phyloP scores from a whole-genome alignment of 1,284 basidiomycete species.

The Puccinia hordei region DNA sequence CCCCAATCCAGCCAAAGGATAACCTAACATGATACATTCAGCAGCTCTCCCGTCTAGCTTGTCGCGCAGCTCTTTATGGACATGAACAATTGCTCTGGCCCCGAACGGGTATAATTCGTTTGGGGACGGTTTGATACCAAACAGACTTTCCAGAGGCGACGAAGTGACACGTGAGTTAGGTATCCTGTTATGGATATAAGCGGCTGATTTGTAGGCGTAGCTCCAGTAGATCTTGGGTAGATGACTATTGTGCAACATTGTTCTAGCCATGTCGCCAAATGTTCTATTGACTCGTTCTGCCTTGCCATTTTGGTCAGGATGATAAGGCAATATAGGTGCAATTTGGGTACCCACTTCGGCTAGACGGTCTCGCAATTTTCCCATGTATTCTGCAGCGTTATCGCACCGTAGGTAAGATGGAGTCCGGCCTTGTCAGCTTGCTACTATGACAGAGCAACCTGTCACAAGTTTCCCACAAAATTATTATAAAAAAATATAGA shows the following conservation, averaged over 20 bases:
- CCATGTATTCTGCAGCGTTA: not conserved
- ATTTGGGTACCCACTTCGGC: not conserved
- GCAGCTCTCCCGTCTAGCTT: no score
- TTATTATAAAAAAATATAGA: no score
- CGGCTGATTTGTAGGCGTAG: not conserved
- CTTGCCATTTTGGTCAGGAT: conserved; percentile 1
- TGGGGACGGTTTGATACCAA: not conserved
- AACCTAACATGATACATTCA: no score
- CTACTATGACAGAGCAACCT: no score
- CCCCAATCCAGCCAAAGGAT: no score
- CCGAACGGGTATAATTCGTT: not conserved
- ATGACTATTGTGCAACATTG: not conserved
- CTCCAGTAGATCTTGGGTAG: not conserved
- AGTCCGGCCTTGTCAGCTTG: no score
- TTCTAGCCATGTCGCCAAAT: conserved; percentile 7
- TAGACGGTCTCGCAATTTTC: no score
- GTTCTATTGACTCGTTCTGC: conserved; percentile 12
- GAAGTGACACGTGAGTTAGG: not conserved
- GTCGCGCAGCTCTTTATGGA: no score
- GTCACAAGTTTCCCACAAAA: no score
- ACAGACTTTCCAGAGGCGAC: not conserved
- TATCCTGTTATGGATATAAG: not conserved
- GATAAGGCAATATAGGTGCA: not conserved
- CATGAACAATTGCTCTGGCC: no score
- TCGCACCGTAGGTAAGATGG: no score